phyloP scores from a whole-genome alignment of 2,329 filamentous ascomycete genomes.

The Talaromyces amestolkiae region DNA sequence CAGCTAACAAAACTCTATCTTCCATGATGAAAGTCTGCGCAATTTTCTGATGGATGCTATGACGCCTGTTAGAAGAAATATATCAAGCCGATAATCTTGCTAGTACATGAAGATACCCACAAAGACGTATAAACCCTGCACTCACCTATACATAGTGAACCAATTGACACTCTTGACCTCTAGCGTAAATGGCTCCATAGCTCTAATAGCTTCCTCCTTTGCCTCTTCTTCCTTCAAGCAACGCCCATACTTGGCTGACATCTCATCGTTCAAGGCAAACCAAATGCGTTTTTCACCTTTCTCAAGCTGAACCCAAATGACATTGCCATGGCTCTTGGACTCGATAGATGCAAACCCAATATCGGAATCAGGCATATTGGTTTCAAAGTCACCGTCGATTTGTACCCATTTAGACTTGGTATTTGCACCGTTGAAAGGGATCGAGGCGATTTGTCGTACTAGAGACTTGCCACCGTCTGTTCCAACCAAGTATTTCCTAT shows the following conservation, averaged over 20 bases:
- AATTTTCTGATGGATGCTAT: not conserved
- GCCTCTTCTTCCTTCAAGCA: not conserved
- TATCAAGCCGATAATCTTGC: not conserved
- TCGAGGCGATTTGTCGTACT: not conserved
- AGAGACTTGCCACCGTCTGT: not conserved
- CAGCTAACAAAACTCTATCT: conserved; percentile 34
- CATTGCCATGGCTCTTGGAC: not conserved
- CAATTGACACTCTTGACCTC: not conserved
- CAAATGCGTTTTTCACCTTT: not conserved
- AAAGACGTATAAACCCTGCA: not conserved
- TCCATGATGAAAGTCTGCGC: not conserved
- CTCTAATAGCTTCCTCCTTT: not conserved
- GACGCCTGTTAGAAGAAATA: not conserved
- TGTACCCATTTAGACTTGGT: not conserved
- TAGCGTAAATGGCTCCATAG: not conserved
- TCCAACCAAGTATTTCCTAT: not conserved
- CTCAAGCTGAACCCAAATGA: not conserved
- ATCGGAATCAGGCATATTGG: not conserved
- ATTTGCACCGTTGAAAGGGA: not conserved
- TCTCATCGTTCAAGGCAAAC: not conserved
- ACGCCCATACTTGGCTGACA: not conserved
- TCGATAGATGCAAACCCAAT: not conserved
- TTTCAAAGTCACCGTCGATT: not conserved
- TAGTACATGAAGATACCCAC: not conserved
- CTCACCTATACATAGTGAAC: not conserved